phyloP scores from a whole-genome alignment of 78 protist genomes.

The Planoprotostelium fungivorum region DNA sequence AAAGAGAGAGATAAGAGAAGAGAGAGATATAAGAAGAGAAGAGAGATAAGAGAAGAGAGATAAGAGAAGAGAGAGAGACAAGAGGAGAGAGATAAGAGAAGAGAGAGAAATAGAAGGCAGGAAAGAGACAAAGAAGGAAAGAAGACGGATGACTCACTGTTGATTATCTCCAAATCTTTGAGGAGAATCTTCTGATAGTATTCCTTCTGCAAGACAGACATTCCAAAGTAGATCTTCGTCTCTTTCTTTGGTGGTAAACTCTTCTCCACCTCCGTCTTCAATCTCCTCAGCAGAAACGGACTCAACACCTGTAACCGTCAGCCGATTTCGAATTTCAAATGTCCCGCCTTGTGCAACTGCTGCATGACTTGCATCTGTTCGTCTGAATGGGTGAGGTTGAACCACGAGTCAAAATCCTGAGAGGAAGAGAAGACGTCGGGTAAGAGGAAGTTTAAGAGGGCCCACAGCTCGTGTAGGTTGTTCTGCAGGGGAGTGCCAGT shows the following conservation, averaged over 20 bases:
- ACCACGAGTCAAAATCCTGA: constrained; percentile 90
- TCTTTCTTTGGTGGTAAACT: constrained; percentile 95
- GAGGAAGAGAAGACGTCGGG: constrained; percentile 88
- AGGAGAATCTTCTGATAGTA: constrained; percentile 59
- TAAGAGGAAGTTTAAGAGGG: constrained; percentile 96
- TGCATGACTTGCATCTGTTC: constrained; percentile 59
- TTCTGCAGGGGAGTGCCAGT: constrained; percentile 98
- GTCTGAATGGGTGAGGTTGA: constrained; percentile 45
- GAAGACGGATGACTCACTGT: constrained; percentile 9
- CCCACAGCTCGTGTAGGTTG: constrained; percentile 98
- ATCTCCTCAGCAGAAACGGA: constrained; percentile 87
- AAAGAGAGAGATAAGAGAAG: no score
- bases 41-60: no score
- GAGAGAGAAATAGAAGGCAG: neutral
- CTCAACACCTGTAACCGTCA: constrained; percentile 19
- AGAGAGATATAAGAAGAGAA: no score
- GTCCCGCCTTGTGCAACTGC: constrained; percentile 67
- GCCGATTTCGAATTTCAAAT: neutral
- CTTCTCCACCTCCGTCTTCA: constrained; percentile 92
- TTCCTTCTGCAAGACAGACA: constrained; percentile 71
- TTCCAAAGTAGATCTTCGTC: constrained; percentile 68
- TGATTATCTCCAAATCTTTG: constrained; percentile 44
- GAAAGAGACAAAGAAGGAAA: neutral
- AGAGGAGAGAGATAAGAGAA: no score
- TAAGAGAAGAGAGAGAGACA: no score